A percentile compares a stretch with the other conserved stretches of the same genome.
These are phyloP conservation scores for Crithidia brevicula DNA, from an alignment of 208 protist species.

Conservation along the genomic window DNA sequence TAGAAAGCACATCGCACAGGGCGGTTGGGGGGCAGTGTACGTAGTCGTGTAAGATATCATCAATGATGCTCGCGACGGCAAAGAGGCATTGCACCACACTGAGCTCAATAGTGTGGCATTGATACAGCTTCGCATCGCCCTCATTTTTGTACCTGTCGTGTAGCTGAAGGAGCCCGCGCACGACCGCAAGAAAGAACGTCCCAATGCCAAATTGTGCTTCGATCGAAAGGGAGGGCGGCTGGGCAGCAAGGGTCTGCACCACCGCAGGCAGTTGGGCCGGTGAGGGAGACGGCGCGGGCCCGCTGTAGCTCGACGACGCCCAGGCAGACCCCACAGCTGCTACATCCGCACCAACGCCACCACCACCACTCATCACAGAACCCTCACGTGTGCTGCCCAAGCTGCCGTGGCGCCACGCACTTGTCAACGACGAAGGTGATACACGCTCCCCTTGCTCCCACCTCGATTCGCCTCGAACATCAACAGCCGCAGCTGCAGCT, in stretches of 20 bases:
- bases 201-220: slow-evolving; percentile 51
- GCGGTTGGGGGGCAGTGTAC: slow-evolving; percentile 25
- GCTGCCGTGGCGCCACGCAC: not conserved
- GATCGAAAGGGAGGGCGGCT: slow-evolving; percentile 22
- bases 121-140: too few relatives aligned
- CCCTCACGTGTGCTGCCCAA: not conserved
- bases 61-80: slow-evolving; percentile 32
- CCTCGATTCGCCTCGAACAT: too few relatives aligned
- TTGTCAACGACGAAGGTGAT: not conserved
- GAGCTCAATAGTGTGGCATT: not conserved
- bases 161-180: slow-evolving; percentile 36
- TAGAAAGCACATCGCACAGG: slow-evolving; percentile 42
- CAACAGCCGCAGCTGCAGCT: not conserved
- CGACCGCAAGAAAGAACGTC: slow-evolving; percentile 39
- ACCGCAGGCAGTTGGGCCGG: too few relatives aligned
- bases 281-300: too few relatives aligned
- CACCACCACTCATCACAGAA: too few relatives aligned
- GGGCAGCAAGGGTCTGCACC: not conserved
- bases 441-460: not conserved
- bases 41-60: slow-evolving; percentile 67
- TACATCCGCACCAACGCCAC: too few relatives aligned
- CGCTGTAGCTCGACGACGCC: too few relatives aligned
- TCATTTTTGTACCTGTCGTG: not conserved
- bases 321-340: too few relatives aligned
- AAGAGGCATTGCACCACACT: slow-evolving; percentile 39